phyloP scores from a whole-genome alignment of 345 rosid species.

The Capsella bursapastoris region DNA sequence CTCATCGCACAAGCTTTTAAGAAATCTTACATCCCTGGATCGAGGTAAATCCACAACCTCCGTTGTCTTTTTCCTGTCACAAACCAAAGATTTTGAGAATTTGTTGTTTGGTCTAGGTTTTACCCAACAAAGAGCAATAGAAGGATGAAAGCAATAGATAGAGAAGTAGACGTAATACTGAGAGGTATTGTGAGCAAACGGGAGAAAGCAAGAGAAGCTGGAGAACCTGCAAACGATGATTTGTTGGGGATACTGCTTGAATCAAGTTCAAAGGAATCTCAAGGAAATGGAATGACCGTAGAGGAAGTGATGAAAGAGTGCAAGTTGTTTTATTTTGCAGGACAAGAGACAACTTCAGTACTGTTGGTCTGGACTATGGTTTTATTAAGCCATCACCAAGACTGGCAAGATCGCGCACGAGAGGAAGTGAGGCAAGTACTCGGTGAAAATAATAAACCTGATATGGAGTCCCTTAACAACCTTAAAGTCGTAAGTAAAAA shows the following conservation, averaged over 20 bases:
- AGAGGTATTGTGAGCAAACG: slow-evolving; percentile 46
- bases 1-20: slow-evolving; percentile 40
- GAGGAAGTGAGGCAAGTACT: slow-evolving; percentile 46
- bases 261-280: slow-evolving; percentile 49
- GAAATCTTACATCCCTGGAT: slow-evolving; percentile 48
- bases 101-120: slow-evolving; percentile 45
- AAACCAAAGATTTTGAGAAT: slow-evolving; percentile 9
- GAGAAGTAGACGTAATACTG: slow-evolving; percentile 42
- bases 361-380: slow-evolving; percentile 48
- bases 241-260: slow-evolving; percentile 54
- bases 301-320: slow-evolving; percentile 49
- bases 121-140: slow-evolving; percentile 52
- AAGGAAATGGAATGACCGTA: slow-evolving; percentile 50
- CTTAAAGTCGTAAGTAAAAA: slow-evolving; percentile 45
- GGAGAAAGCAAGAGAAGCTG: slow-evolving; percentile 45
- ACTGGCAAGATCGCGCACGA: slow-evolving; percentile 48
- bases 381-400: slow-evolving; percentile 42
- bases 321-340: slow-evolving; percentile 46
- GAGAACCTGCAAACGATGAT: slow-evolving; percentile 47
- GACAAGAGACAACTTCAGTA: slow-evolving; percentile 51
- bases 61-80: slow-evolving; percentile 2
- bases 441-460: slow-evolving; percentile 34
- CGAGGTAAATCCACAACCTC: slow-evolving; percentile 26
- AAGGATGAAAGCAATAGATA: slow-evolving; percentile 48
- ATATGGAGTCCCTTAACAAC: slow-evolving; percentile 41